Base-by-base conservation (phyloP, 108 stramenopile genomes). In the Nannochloropsis salina region DNA sequence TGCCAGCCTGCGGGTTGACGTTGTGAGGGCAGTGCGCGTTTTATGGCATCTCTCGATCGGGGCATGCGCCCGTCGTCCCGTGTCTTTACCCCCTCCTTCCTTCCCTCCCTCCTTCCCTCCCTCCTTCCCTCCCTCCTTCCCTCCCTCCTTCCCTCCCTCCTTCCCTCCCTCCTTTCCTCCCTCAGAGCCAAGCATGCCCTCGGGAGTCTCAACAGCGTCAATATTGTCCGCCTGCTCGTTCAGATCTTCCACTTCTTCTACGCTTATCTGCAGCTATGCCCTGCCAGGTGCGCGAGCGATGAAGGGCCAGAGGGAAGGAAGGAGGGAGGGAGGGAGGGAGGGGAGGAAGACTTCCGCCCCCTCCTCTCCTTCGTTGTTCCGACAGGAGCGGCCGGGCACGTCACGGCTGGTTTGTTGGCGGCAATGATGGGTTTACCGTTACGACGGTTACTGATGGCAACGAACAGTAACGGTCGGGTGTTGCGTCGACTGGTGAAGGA, bases 191-290 rank as follows among this genome's bases (percentile, higher is more conserved):
- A 45, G 40, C 22, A 84, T 42, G 8, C 9, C 41, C 22, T 84
- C 21, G 44, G 84, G 15, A 84, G 95, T 11, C 92, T 95, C 18
- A 96, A 96, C 86, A 92, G 91, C 43, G 95, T 94, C 91, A 96
- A 96, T 83, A 94, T 95, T 84, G 93, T 93, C 5, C 85, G 96
- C 42, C 95, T 95, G 43, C 45, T 95, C 43, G 90, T 92, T 43
- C 96, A 96, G 87, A 94, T 95, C 92, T 92, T 94, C 0, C 96
- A 95, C 86, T 95, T 91, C 87, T 89, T 94, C 42, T 96, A 94
- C 94, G 92, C 94, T 20, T 95, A 94, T 45, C 41, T 84, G 44
- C 8, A 84, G 44, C 42, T 84, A 12, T 31, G 10, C 8, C n/a
- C 80, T 21, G 41, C 83, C 43, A n/a, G n/a, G n/a, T n/a, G n/a